Conservation (phyloP, 2,329 filamentous ascomycete genomes). For the Madurella fahalii region DNA sequence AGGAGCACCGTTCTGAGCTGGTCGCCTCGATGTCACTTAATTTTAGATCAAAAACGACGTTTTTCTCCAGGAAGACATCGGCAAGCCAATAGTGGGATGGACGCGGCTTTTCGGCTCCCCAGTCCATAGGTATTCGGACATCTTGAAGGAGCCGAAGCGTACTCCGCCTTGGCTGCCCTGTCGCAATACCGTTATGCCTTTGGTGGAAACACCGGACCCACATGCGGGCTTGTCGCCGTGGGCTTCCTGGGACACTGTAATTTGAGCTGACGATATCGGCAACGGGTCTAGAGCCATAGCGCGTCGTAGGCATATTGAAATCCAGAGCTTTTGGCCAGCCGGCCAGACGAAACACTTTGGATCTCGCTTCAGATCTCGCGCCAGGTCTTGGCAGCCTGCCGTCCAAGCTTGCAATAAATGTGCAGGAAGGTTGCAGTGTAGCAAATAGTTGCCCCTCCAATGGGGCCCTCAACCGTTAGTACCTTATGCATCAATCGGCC, state of each 20-base stretch:
- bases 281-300: background rate
- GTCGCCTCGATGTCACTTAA: background rate
- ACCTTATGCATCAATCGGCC: slow-evolving; percentile 1
- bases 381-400: slow-evolving; percentile 4
- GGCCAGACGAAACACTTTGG: slow-evolving; percentile 12
- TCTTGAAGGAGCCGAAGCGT: background rate
- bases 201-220: too few relatives aligned
- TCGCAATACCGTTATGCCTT: too few relatives aligned
- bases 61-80: background rate
- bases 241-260: too few relatives aligned
- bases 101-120: background rate
- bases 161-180: too few relatives aligned
- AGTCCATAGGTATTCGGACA: background rate
- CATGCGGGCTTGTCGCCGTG: too few relatives aligned
- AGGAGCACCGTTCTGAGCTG: too few relatives aligned
- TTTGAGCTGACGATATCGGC: background rate
- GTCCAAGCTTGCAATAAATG: background rate
- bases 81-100: background rate
- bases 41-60: background rate
- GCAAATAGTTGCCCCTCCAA: background rate
- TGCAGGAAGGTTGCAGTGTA: background rate
- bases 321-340: slow-evolving; percentile 3
- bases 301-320: slow-evolving; percentile 4
- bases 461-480: background rate
- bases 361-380: slow-evolving; percentile 17